Evolutionary conservation across 768 basidiomycete species (phyloP).

Genomic region (Dacryopinax primogenitus): DNA sequence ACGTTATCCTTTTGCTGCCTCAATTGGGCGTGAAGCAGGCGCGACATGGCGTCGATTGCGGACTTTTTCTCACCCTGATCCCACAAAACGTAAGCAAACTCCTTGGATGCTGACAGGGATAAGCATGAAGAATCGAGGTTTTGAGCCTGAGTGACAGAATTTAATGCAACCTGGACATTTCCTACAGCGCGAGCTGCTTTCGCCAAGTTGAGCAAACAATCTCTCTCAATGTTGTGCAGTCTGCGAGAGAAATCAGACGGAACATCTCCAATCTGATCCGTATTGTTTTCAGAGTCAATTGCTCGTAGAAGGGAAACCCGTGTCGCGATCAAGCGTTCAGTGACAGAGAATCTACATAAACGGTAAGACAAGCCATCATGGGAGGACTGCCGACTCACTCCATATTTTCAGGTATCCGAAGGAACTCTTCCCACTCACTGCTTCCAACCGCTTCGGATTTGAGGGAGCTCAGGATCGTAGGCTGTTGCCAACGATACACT

Average conservation of each 20-base stretch:
- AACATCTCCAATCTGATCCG: constrained; percentile 55
- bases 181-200: constrained; percentile 53
- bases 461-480: constrained; percentile 27
- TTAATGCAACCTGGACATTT: constrained; percentile 71
- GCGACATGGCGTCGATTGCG: constrained; percentile 60
- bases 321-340: constrained; percentile 69
- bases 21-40: constrained; percentile 20
- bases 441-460: constrained; percentile 24
- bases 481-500: constrained; percentile 48
- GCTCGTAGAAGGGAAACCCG: constrained; percentile 71
- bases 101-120: constrained; percentile 50
- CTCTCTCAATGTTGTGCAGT: constrained; percentile 50
- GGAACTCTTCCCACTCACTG: constrained; percentile 34
- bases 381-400: constrained; percentile 40
- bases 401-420: constrained; percentile 41
- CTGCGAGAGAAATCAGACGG: constrained; percentile 38
- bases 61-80: constrained; percentile 68
- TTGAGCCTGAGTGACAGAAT: constrained; percentile 68
- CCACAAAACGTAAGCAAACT: constrained; percentile 88
- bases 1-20: background rate
- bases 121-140: constrained; percentile 34
- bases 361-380: constrained; percentile 3
- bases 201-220: constrained; percentile 58
- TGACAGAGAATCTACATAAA: constrained; percentile 48
- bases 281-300: constrained; percentile 46